Evolutionary conservation across 1,284 basidiomycete species (phyloP).

Genomic region (Cystobasidium sp.): DNA sequence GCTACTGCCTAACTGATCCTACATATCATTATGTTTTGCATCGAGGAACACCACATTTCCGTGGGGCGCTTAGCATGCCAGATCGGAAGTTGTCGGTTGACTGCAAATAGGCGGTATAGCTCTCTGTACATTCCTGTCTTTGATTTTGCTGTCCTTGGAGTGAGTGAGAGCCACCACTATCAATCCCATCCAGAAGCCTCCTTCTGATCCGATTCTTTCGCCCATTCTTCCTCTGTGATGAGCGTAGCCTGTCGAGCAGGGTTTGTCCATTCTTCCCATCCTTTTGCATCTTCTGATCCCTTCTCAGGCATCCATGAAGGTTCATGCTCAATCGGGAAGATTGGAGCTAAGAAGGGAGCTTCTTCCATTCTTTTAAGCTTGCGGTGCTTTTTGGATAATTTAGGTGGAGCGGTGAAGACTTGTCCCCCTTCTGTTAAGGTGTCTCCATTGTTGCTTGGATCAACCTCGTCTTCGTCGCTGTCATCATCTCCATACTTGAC

Average conservation of each 20-base stretch:
- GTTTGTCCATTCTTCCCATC: conserved; percentile 17
- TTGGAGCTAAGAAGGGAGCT: conserved; percentile 1
- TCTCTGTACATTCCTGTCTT: too few relatives aligned
- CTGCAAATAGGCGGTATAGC: too few relatives aligned
- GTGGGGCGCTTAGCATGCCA: background rate
- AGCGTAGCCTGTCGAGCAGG: conserved; percentile 3
- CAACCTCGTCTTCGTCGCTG: conserved; percentile 3
- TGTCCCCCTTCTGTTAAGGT: background rate
- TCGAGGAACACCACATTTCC: background rate
- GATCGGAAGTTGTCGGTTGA: too few relatives aligned
- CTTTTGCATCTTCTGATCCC: conserved; percentile 6
- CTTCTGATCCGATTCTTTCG: background rate
- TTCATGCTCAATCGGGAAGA: conserved; percentile 11
- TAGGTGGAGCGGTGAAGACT: background rate
- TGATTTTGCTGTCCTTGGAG: background rate
- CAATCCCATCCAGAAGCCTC: conserved; percentile 6
- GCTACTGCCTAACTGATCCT: background rate
- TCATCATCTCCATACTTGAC: background rate
- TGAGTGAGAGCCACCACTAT: background rate
- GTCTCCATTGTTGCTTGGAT: conserved; percentile 3
- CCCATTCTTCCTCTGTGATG: background rate
- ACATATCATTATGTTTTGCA: background rate
- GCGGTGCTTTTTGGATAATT: conserved; percentile 17
- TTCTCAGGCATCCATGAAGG: conserved; percentile 10
- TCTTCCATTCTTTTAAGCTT: conserved; percentile 17